phyloP scores from a whole-genome alignment of 1,284 basidiomycete species.

The Fomitopsis schrenkii region DNA sequence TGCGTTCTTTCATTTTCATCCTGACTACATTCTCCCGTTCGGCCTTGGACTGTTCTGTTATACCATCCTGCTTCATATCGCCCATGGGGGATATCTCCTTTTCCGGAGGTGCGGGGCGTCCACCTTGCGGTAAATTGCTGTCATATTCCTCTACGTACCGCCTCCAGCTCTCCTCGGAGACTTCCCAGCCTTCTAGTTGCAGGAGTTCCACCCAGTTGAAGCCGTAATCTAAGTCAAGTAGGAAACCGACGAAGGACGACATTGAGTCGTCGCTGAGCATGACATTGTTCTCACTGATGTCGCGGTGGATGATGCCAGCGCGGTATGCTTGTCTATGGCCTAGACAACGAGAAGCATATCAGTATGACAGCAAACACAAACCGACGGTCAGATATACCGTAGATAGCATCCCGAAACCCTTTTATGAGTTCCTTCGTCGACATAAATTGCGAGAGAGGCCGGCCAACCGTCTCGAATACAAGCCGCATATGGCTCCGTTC shows the following conservation, averaged over 20 bases:
- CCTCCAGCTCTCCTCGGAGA: background rate
- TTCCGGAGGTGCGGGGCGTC: background rate
- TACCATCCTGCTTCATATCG: too few species aligned
- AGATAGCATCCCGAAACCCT: slow-evolving; percentile 11
- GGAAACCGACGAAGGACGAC: slow-evolving; percentile 1
- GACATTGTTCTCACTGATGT: slow-evolving; percentile 11
- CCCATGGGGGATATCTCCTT: background rate
- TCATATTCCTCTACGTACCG: background rate
- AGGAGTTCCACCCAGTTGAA: slow-evolving; percentile 1
- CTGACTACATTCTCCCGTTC: background rate
- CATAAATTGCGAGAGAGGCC: background rate
- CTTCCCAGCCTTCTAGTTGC: background rate
- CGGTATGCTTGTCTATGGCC: slow-evolving; percentile 6
- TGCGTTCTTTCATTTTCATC: slow-evolving; percentile 3
- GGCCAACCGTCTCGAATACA: too few species aligned
- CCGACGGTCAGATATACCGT: background rate
- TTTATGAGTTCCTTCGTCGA: slow-evolving; percentile 7
- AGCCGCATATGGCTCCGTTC: too few species aligned
- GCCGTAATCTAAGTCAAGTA: slow-evolving; percentile 12
- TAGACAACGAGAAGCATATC: background rate
- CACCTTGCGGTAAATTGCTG: background rate
- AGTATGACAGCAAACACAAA: background rate
- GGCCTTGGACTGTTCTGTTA: too few species aligned
- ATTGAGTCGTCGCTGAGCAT: slow-evolving; percentile 3
- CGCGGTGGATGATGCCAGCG: slow-evolving; percentile 10